Evolutionary conservation across 2,329 filamentous ascomycete species (phyloP).

Genomic region (Hypocreales sp.): DNA sequence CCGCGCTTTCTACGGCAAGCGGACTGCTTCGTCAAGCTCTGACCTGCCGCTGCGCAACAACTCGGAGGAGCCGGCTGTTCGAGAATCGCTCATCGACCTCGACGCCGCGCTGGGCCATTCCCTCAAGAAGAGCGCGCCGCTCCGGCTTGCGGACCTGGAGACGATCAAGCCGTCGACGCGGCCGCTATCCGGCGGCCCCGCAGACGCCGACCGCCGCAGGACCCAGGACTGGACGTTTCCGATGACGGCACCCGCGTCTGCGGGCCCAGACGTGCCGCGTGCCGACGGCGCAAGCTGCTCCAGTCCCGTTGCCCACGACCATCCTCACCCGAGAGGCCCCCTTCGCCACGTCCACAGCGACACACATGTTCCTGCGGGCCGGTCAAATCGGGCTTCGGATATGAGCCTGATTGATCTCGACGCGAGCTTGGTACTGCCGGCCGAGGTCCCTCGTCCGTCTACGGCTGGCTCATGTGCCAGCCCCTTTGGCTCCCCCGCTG

Average conservation of each 20-base stretch:
- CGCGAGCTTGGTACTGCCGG: conserved; percentile 34
- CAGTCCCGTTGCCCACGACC: too few species aligned
- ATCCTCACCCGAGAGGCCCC: too few species aligned
- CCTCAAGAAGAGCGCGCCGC: neutral
- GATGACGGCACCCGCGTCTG: conserved; percentile 31
- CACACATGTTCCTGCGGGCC: too few species aligned
- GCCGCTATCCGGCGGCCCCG: conserved; percentile 41
- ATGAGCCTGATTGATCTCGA: conserved; percentile 38
- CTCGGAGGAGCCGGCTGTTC: conserved; percentile 31
- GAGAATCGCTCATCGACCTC: conserved; percentile 50
- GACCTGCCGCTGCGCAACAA: conserved; percentile 46
- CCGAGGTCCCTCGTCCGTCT: conserved; percentile 37
- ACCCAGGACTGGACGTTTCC: conserved; percentile 46
- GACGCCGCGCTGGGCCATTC: conserved; percentile 33
- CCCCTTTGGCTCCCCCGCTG: conserved; percentile 37
- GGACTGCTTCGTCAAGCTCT: conserved; percentile 15
- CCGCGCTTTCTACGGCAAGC: conserved; percentile 39
- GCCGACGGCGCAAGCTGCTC: too few species aligned
- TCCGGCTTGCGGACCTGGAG: conserved; percentile 19
- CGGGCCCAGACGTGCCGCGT: conserved; percentile 20
- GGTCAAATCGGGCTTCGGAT: conserved; percentile 24
- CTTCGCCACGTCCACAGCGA: too few species aligned
- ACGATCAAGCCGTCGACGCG: conserved; percentile 42
- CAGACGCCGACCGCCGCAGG: conserved; percentile 29
- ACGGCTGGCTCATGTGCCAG: conserved; percentile 47